Evolutionary conservation across 2,329 filamentous ascomycete genomes (phyloP).

Genomic region (Alternaria longipes): DNA sequence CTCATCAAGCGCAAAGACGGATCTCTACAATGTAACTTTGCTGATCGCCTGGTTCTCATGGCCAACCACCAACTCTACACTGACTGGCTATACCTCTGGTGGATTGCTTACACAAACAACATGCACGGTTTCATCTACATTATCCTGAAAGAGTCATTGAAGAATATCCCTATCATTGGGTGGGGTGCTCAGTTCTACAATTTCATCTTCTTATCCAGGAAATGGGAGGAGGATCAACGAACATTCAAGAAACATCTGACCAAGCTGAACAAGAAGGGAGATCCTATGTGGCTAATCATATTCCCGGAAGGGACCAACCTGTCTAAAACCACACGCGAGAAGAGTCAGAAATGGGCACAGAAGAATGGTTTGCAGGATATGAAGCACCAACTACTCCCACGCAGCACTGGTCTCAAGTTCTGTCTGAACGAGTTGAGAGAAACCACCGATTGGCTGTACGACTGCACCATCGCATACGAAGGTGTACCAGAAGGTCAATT

Average conservation of each 20-base stretch:
- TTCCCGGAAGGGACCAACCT: conserved; percentile 90
- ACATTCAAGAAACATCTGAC: conserved; percentile 77
- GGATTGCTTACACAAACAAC: conserved; percentile 84
- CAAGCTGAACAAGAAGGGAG: conserved; percentile 72
- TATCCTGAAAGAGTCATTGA: conserved; percentile 87
- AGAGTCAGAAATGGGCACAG: conserved; percentile 77
- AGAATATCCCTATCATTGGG: conserved; percentile 80
- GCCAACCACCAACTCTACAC: conserved; percentile 91
- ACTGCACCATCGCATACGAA: conserved; percentile 95
- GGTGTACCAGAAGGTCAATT: conserved; percentile 77
- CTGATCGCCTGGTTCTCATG: conserved; percentile 81
- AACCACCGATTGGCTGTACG: conserved; percentile 84
- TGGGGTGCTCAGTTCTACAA: conserved; percentile 85
- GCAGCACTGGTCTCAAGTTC: conserved; percentile 82
- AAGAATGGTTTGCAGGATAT: conserved; percentile 78
- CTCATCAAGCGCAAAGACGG: conserved; percentile 75
- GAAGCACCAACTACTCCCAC: conserved; percentile 77
- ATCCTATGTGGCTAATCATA: conserved; percentile 90
- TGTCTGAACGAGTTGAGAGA: conserved; percentile 78
- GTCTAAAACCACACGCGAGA: conserved; percentile 72
- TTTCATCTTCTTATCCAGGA: conserved; percentile 91
- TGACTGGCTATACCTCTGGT: conserved; percentile 93
- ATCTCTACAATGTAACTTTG: conserved; percentile 79
- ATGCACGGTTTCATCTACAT: conserved; percentile 91
- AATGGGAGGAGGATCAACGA: conserved; percentile 81